Evolutionary conservation across 2,329 filamentous ascomycete species (phyloP).

Genomic region (Cladosporium colombiae): DNA sequence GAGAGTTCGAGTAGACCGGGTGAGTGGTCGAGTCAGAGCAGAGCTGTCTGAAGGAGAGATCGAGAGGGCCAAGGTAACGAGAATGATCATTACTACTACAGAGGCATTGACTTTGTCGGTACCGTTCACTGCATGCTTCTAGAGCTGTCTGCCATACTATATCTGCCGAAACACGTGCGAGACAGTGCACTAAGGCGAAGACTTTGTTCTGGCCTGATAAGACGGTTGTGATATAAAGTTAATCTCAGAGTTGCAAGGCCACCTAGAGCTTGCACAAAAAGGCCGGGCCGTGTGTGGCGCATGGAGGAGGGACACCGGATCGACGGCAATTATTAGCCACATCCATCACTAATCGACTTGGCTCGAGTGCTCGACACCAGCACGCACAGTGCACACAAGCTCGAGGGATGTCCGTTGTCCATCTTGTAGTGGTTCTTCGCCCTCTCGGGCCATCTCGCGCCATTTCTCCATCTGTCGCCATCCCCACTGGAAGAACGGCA

Average conservation of each 20-base stretch:
- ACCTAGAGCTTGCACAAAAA: not conserved
- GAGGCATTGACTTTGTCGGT: not conserved
- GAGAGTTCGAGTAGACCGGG: not conserved
- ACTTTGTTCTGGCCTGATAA: not conserved
- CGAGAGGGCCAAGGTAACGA: not conserved
- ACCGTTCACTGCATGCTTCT: not conserved
- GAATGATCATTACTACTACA: not conserved
- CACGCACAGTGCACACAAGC: not conserved
- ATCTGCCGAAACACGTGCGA: slow-evolving; percentile 2
- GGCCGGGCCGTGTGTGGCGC: not conserved
- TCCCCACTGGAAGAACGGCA: not conserved
- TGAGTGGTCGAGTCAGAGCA: not conserved
- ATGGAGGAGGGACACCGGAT: not conserved
- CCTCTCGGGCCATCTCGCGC: not conserved
- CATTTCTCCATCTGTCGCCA: not conserved
- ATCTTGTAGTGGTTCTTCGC: not conserved
- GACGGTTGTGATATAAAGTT: not conserved
- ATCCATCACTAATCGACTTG: not conserved
- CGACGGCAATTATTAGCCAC: not conserved
- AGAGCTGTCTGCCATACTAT: not conserved
- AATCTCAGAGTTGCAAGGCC: not conserved
- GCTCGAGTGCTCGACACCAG: not conserved
- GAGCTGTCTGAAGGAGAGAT: not conserved
- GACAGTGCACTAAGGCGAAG: not conserved
- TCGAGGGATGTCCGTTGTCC: not conserved